Evolutionary conservation across 768 basidiomycete genomes (phyloP).

Genomic region (Lanmaoa pseudosensibilis): DNA sequence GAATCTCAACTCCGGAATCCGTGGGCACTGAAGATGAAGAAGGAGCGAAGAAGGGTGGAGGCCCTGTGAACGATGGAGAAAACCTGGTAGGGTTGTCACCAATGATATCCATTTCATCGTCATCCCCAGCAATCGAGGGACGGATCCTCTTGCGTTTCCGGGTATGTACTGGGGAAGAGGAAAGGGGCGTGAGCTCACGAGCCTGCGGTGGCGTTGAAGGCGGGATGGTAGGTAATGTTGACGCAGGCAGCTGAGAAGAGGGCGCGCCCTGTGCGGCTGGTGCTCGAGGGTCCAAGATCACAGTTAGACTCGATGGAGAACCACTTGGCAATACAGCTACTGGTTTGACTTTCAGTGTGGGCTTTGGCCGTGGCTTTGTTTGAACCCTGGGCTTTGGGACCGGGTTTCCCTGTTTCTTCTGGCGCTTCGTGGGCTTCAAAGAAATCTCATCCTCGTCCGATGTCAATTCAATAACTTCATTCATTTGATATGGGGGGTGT

Average conservation of each 20-base stretch:
- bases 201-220: constrained; percentile 24
- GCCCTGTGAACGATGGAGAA: constrained; percentile 24
- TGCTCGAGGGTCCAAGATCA: constrained; percentile 26
- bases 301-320: constrained; percentile 16
- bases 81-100: neutral
- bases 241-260: constrained; percentile 37
- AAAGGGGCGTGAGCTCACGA: constrained; percentile 24
- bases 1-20: constrained; percentile 31
- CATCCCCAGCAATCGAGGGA: constrained; percentile 6
- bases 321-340: constrained; percentile 13
- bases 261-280: constrained; percentile 30
- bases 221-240: constrained; percentile 30
- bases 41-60: constrained; percentile 48
- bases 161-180: constrained; percentile 25
- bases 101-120: constrained; percentile 18
- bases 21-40: constrained; percentile 40
- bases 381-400: constrained; percentile 30
- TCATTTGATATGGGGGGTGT: constrained; percentile 1
- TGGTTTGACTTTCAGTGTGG: constrained; percentile 21
- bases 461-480: constrained; percentile 47
- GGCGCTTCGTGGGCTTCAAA: constrained; percentile 32
- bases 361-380: constrained; percentile 28
- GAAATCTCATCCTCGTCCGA: constrained; percentile 44
- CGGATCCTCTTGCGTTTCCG: constrained; percentile 30
- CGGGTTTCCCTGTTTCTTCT: constrained; percentile 31